Conservation (phyloP, 2,329 filamentous ascomycete genomes). For the Xylariaceae sp. region DNA sequence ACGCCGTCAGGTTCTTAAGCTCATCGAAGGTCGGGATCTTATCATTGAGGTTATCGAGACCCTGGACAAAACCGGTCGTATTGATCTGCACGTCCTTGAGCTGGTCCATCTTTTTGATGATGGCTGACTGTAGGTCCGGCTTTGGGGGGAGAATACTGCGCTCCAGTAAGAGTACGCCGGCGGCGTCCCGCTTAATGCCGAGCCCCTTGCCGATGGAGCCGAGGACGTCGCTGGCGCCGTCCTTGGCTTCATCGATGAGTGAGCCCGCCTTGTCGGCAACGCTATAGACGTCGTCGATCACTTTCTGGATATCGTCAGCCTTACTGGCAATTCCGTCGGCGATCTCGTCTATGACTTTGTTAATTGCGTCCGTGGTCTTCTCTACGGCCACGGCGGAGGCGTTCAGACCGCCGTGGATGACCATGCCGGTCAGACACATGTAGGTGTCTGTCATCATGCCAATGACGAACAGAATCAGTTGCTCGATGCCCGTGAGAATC, state of each 20-base stretch:
- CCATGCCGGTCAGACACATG: constrained; percentile 79
- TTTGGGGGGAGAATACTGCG: constrained; percentile 21
- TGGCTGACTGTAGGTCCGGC: constrained; percentile 48
- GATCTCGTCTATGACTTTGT: constrained; percentile 43
- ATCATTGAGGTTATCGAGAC: constrained; percentile 66
- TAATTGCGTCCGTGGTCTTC: constrained; percentile 42
- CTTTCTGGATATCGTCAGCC: constrained; percentile 51
- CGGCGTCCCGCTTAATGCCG: constrained; percentile 3
- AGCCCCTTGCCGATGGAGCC: constrained; percentile 36
- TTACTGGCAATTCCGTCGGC: constrained; percentile 43
- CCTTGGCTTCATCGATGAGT: constrained; percentile 21
- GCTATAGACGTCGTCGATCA: constrained; percentile 52
- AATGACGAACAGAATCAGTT: constrained; percentile 86
- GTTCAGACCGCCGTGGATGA: constrained; percentile 72
- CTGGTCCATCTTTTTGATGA: constrained; percentile 42
- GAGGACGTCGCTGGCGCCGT: constrained; percentile 6
- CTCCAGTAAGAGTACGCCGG: neutral
- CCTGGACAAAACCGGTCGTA: constrained; percentile 60
- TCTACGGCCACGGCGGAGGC: constrained; percentile 47
- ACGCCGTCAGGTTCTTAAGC: constrained; percentile 75
- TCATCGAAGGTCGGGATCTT: constrained; percentile 79
- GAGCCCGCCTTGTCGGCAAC: constrained; percentile 45
- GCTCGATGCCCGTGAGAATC: constrained; percentile 75
- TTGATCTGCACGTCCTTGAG: constrained; percentile 66
- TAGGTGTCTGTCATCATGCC: constrained; percentile 89